phyloP scores from a whole-genome alignment of 2,329 filamentous ascomycete species.

The Claviceps pazoutovae region DNA sequence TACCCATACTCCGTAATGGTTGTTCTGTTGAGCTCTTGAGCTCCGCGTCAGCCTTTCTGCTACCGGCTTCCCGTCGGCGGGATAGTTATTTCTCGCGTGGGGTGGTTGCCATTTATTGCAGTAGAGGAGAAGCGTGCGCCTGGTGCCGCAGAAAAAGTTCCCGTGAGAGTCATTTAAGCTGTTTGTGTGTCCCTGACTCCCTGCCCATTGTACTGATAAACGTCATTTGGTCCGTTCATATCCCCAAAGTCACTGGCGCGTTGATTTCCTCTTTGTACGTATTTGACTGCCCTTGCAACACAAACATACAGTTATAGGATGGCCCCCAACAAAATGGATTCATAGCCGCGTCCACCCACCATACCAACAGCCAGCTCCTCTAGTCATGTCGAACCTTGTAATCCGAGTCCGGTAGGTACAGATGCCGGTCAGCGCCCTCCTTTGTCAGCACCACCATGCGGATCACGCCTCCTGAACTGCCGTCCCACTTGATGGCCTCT shows the following conservation, averaged over 20 bases:
- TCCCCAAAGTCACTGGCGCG: neutral
- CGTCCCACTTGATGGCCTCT: conserved; percentile 99
- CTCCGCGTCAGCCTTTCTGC: too few relatives aligned
- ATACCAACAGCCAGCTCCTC: conserved; percentile 15
- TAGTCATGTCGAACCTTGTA: conserved; percentile 62
- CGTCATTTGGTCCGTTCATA: too few relatives aligned
- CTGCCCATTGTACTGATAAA: too few relatives aligned
- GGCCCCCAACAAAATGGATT: neutral
- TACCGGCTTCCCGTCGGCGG: too few relatives aligned
- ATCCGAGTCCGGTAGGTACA: conserved; percentile 87
- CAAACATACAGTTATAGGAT: neutral
- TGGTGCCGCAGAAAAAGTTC: too few relatives aligned
- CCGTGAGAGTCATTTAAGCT: too few relatives aligned
- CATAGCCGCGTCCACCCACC: neutral
- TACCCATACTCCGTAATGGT: too few relatives aligned
- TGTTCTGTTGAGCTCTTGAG: too few relatives aligned
- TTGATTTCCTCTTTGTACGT: neutral
- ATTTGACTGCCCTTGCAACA: neutral
- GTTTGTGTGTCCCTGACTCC: too few relatives aligned
- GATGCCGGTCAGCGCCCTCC: conserved; percentile 77
- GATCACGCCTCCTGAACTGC: conserved; percentile 95
- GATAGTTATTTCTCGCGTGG: too few relatives aligned
- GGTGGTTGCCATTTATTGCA: too few relatives aligned
- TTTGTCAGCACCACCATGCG: conserved; percentile 92
- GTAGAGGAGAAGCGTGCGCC: too few relatives aligned